Evolutionary conservation across 129 eudicot species (phyloP), one percentile per base, ranked within the genome.

Genomic region (Smallanthus sonchifolius): DNA sequence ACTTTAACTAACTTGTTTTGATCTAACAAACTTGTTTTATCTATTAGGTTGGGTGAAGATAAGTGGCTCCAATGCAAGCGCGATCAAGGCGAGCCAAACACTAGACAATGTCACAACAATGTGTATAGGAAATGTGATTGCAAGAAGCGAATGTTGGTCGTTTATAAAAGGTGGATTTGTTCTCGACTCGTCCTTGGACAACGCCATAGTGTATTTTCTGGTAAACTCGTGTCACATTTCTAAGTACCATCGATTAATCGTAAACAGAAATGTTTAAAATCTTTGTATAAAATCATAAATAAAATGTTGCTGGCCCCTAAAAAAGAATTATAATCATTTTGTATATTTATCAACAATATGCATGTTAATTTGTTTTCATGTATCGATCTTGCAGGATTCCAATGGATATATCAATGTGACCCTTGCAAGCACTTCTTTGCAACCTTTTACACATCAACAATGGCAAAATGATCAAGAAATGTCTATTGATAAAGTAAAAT

Each of bases 91-190:
- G 14, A 79, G 79, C 60, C 30, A 88, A 38, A 48, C 56, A 1
- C 36, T 81, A 70, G 87, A 82, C 19, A 28, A 80, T 17, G 59
- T 28, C 1, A 55, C 72, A 0, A 16, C 28, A 34, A 74, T 61
- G 30, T 86, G 92, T 69, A 43, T 81, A 4, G 97, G 89, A 66
- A 91, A 75, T 55, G 90, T 83, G 19, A 38, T 78, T 6, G 91
- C 97, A 0, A 75, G 65, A 64, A 47, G 47, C 8, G 85, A 80
- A 2, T 89, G 96, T 70, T 89, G 92, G 97, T 88, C 92, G 6
- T 88, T 88, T 72, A 77, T 91, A 60, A 91, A 88, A 76, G 95
- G 96, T 24, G 95, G 95, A 69, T 87, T 87, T 35, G 81, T 74
- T 16, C 73, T 81, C 7, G 72, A 85, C 66, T 87, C 84, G 4